Base-by-base conservation (phyloP, 768 basidiomycete genomes). In the Suillus weaverae region DNA sequence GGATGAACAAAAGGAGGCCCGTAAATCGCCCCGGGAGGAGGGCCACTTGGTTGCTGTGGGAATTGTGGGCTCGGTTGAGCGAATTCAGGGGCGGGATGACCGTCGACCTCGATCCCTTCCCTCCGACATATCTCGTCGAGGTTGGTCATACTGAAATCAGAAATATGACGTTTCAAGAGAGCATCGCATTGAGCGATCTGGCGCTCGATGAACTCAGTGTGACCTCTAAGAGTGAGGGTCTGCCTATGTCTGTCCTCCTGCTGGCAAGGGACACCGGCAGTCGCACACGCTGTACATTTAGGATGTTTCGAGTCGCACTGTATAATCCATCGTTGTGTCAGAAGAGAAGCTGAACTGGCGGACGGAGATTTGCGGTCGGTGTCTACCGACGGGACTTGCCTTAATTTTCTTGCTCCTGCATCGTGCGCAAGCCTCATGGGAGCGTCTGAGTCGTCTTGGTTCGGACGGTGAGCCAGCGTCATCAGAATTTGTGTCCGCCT, bases 361-460 rank as follows among this genome's bases (percentile, higher is more conserved):
- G 76, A 77, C 78, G 87, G 89, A 89, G 86, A 89, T 85, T 90
- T 91, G 89, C 90, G 89, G 89, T 86, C 89, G 90, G 89, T 84
- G 79, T 79, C 77, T 79, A 79, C 81, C 83, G 82, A 83, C 86
- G 87, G 87, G 81, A 79, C 83, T 76, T 76, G 87, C 91, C 91
- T 95, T 95, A 81, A 95, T 95, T 90, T 95, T 95, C 87, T 95
- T 94, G 82, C 89, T 90, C 85, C 93, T 91, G 84, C 93, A 95
- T 76, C 93, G 86, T 68, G 93, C 89, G 82, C 93, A 95, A 67
- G 93, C 92, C 80, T 95, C 93, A 80, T 95, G 93, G 72, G 92
- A 93, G 74, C 93, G 87, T 71, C 93, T 83, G 72, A 95, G 84
- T 62, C 92, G 86, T 72, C 93, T 85, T 51, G 91, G 89, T 76